phyloP scores from a whole-genome alignment of 257 asterid genomes.

The Osmanthus fragrans region DNA sequence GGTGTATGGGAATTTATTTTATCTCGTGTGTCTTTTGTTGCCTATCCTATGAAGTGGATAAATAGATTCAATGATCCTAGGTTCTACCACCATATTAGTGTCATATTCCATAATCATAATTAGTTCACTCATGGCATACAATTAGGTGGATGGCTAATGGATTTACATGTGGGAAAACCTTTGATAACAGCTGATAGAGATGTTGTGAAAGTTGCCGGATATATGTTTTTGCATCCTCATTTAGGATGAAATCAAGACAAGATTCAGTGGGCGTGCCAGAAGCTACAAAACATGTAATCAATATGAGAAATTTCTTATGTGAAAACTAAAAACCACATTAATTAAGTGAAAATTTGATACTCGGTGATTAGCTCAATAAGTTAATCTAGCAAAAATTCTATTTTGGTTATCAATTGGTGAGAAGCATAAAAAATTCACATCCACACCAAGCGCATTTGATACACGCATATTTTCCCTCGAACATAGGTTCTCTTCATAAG shows the following conservation, averaged over 20 bases:
- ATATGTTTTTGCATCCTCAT: constrained; percentile 80
- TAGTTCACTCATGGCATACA: not conserved
- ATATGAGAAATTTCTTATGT: not conserved
- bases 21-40: not conserved
- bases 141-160: constrained; percentile 77
- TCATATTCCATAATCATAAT: not conserved
- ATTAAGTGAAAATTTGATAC: too few species aligned
- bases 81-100: not conserved
- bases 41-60: not conserved
- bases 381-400: too few species aligned
- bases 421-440: constrained; percentile 30
- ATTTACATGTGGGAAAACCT: constrained; percentile 72
- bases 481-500: constrained; percentile 83
- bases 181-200: constrained; percentile 69
- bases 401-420: not conserved
- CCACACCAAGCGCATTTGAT: constrained; percentile 83
- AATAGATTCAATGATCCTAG: not conserved
- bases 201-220: constrained; percentile 76
- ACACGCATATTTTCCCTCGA: constrained; percentile 88
- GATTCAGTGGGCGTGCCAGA: constrained; percentile 84
- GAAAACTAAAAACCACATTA: not conserved
- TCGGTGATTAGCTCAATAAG: too few species aligned
- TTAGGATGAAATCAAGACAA: constrained; percentile 62
- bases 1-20: not conserved
- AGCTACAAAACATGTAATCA: constrained; percentile 42